Evolutionary conservation across 2,329 filamentous ascomycete species (phyloP), one percentile per base, ranked within the genome.

Genomic region (Corniculantispora saksenae): DNA sequence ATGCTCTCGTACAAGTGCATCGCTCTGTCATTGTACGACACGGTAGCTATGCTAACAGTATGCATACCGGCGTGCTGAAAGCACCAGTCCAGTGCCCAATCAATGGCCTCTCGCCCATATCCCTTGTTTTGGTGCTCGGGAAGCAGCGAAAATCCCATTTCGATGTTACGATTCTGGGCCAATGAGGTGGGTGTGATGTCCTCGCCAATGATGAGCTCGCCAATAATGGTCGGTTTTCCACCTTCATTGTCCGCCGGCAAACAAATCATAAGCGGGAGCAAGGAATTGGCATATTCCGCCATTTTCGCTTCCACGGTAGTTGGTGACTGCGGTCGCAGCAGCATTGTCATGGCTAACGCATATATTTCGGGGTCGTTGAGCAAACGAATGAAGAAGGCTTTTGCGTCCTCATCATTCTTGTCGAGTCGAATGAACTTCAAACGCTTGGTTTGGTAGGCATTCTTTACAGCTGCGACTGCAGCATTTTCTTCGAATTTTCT

Each of bases 31-130:
- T 84, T 85, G 61, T 76, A 84, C 10, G 69, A 76, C 40, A 80
- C 76, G 0, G 76, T 76, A 3, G 70, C 68, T 8, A 84, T 75
- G 13, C 69, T 71, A 21, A 84, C 77, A 5, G 78, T 72, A 66
- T 84, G 82, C 71, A 82, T 69, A 0, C 78, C 79, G 1, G 75
- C 80, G n/a, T 73, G 72, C 7, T 70, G 68, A 67, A 85, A 85
- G 0, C 78, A 78, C 77, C 81, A 84, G 27, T 80, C 75, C 3
- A 83, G 67, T 0, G 71, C 77, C 82, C 81, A 85, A 29, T 74
- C 72, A 53, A 84, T 79, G 1, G 80, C 78, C 67, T 84, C 82
- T 8, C 68, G 69, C 1, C 82, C 82, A 62, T 84, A 84, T 0
- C 82, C 81, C 23, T 74, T 67, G 0, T 74, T 72, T 62, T 81